Evolutionary conservation across 495 filamentous ascomycete genomes (phyloP).

Genomic region (Copromyces sp.): DNA sequence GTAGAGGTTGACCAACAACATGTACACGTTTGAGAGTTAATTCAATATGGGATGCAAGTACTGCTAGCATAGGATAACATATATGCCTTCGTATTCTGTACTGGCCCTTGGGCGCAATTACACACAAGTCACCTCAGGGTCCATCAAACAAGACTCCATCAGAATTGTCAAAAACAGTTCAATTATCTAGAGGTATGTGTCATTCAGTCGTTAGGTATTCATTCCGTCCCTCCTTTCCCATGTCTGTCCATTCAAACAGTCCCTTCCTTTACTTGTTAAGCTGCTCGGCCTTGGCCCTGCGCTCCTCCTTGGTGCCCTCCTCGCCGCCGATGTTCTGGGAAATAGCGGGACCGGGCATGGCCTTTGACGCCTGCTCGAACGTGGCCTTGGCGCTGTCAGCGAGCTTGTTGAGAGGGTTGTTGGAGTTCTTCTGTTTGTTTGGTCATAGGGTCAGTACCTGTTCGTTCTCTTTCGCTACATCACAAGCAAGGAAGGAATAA

Average conservation of each 20-base stretch:
- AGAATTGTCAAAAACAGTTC: neutral
- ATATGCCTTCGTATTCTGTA: neutral
- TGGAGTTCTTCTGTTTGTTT: conserved; percentile 3
- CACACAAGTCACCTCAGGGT: neutral
- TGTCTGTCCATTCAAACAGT: neutral
- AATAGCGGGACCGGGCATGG: conserved; percentile 40
- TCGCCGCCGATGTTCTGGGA: conserved; percentile 35
- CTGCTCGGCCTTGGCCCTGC: conserved; percentile 50
- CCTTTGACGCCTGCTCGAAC: conserved; percentile 33
- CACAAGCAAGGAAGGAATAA: neutral
- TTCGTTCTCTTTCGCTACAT: neutral
- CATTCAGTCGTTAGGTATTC: neutral
- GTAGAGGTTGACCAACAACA: neutral
- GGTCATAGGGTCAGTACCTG: neutral
- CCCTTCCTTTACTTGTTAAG: conserved; percentile 46
- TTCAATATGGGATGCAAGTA: neutral
- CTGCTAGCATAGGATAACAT: neutral
- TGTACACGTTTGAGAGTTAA: neutral
- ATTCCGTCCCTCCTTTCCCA: neutral
- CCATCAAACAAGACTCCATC: neutral
- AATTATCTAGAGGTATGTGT: neutral
- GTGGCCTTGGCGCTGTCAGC: conserved; percentile 17
- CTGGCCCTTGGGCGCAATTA: neutral
- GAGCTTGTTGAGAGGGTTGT: conserved; percentile 14
- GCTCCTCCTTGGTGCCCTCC: conserved; percentile 58